Evolutionary conservation across 139 green algal genomes (phyloP), one percentile per base, ranked within the genome.

Genomic region (Trebouxia sp.): DNA sequence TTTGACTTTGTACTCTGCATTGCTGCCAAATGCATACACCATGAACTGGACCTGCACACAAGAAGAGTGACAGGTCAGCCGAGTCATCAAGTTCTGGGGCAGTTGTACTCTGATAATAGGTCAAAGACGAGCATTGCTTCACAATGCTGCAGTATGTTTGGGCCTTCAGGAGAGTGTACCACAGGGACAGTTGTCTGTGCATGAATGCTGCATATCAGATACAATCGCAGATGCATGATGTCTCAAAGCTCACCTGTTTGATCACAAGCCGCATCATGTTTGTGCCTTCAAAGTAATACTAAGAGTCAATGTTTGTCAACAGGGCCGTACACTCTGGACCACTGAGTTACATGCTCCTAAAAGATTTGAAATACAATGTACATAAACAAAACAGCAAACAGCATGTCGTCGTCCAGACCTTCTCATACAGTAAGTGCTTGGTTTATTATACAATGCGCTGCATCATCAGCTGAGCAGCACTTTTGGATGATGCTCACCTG

Each of bases 241-340:
- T n/a, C n/a, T n/a, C n/a, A n/a, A n/a, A n/a, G n/a, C n/a, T 26
- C 30, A 75, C 66, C 66, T 76, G 66, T 38, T 76, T 76, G 66
- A 76, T 50, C 5, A 76, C 66, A 17, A 76, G 38, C 10, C 66
- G 38, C 66, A 76, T 76, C 66, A 76, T 76, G 38, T 76, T 76
- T 1, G 41, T 50, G 22, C 66, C 66, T 32, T 76, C 66, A 76
- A 76, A 76, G 39, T 53, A 76, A 6, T 24, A 14, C 7, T 32
- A 35, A n/a, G n/a, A n/a, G n/a, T n/a, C n/a, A n/a, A n/a, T n/a
- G n/a, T n/a, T n/a, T n/a, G n/a, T n/a, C n/a, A n/a, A n/a, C n/a
- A n/a, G n/a, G n/a, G n/a, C n/a, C n/a, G n/a, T n/a, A n/a, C n/a
- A n/a, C n/a, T n/a, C n/a, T n/a, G n/a, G n/a, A n/a, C n/a, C n/a